phyloP scores from a whole-genome alignment of 768 basidiomycete species.

The Lactarius quietus region DNA sequence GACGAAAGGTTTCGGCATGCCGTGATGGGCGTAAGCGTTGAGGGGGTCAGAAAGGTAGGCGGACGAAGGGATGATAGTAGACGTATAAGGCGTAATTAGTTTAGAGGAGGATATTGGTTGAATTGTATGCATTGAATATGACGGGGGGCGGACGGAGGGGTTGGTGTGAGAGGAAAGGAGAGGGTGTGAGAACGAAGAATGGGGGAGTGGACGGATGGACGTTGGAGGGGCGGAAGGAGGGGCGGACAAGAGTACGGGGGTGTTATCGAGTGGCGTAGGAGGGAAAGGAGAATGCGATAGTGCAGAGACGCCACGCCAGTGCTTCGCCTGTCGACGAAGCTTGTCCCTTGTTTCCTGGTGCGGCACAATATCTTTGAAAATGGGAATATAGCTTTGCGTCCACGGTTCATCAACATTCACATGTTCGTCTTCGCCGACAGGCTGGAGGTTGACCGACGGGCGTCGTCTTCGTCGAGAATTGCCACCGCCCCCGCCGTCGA shows the following conservation, averaged over 20 bases:
- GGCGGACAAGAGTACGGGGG: constrained; percentile 36
- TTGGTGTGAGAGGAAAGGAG: constrained; percentile 38
- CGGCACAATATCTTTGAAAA: constrained; percentile 45
- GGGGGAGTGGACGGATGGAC: constrained; percentile 34
- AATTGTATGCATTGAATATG: constrained; percentile 65
- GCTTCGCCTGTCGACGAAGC: constrained; percentile 54
- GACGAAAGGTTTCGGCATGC: constrained; percentile 81
- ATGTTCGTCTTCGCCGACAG: constrained; percentile 42
- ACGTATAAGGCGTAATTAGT: constrained; percentile 61
- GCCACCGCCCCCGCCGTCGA: constrained; percentile 37
- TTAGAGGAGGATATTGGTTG: constrained; percentile 49
- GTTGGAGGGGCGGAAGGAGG: constrained; percentile 30
- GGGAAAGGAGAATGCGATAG: constrained; percentile 36
- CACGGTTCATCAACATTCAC: constrained; percentile 49
- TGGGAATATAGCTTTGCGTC: constrained; percentile 44
- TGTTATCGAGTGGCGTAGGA: constrained; percentile 33
- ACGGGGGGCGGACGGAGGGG: constrained; percentile 48
- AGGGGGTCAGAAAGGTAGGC: constrained; percentile 74
- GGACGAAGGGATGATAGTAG: constrained; percentile 61
- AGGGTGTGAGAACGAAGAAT: constrained; percentile 34
- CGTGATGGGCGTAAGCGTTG: constrained; percentile 81
- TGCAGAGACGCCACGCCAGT: constrained; percentile 69
- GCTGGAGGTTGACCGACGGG: constrained; percentile 36
- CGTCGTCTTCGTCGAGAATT: constrained; percentile 39
- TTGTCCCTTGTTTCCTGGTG: constrained; percentile 44